phyloP scores from a whole-genome alignment of 176 grass and related monocot species.

The Bolboschoenus planiculmis region DNA sequence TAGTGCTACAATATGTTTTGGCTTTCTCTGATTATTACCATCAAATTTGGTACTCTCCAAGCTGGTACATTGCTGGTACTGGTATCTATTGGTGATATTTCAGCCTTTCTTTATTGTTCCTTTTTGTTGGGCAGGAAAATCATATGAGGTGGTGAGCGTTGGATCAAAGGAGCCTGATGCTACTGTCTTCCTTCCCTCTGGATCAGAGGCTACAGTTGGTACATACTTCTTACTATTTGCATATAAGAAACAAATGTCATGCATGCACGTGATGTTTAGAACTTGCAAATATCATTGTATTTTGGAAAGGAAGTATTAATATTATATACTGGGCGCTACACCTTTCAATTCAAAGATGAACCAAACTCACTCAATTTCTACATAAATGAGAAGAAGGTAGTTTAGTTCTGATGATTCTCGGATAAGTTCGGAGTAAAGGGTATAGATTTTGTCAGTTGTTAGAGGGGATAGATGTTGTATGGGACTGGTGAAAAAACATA shows the following conservation, averaged over 20 bases:
- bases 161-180: conserved; percentile 58
- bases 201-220: conserved; percentile 55
- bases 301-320: neutral
- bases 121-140: conserved; percentile 49
- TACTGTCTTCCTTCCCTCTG: conserved; percentile 52
- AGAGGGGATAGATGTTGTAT: neutral
- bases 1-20: neutral
- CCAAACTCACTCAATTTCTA: neutral
- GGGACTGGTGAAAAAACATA: neutral
- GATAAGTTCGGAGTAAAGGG: neutral
- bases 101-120: neutral
- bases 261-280: neutral
- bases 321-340: neutral
- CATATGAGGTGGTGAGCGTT: conserved; percentile 55
- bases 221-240: conserved; percentile 1
- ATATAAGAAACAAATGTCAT: neutral
- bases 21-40: neutral
- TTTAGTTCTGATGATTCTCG: neutral
- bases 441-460: neutral
- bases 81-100: neutral
- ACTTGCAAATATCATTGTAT: neutral
- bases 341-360: neutral
- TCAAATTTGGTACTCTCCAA: neutral
- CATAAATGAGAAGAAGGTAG: no score
- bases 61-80: neutral